Base-by-base conservation (phyloP, 495 filamentous ascomycete species). In the Podospora didyma region DNA sequence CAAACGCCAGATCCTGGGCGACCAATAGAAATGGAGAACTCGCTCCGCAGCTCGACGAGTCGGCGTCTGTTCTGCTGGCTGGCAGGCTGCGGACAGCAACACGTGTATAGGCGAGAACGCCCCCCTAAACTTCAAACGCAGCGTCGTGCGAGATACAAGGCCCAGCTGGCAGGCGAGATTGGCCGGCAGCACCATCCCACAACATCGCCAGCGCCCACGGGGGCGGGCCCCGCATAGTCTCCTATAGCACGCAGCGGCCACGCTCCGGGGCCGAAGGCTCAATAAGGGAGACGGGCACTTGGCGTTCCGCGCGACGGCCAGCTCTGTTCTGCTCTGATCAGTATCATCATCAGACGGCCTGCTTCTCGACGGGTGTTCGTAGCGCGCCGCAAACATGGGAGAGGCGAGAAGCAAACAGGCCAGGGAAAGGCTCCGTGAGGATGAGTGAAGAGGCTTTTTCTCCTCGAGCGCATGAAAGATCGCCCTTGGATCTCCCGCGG, bases 1-100 rank as follows among this genome's bases (percentile, higher is more conserved):
- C 64, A 67, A 69, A 67, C 68, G 49, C 61, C 41, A 20, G 50
- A 60, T 60, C 60, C 64, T 59, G 28, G 59, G 42, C n/a, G 59
- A 53, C 56, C 60, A 62, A 62, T 56, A 45, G 50, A 49, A 17
- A 44, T 48, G 49, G 42, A 26, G 47, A 54, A 59, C 60, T 58
- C 9, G 26, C 57, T 62, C 62, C 63, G 56, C 50, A 23, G 26
- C 46, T 44, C 48, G 54, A 31, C 48, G 45, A 60, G 57, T 64
- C 45, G 63, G 47, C 54, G 46, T 37, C 46, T 31, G 35, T 53
- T 28, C 47, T 54, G 39, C 28, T 49, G 56, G 65, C 65, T 67
- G 66, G n/a, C 62, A 63, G 58, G 41, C 21, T 55, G 50, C 57
- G 3, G 4, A 31, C 26, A 31, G 26, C 26, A 9, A 31, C 26